These are phyloP conservation scores for Knufia fluminis DNA, from an alignment of 2,329 filamentous ascomycete species.

Conservation along the genomic window DNA sequence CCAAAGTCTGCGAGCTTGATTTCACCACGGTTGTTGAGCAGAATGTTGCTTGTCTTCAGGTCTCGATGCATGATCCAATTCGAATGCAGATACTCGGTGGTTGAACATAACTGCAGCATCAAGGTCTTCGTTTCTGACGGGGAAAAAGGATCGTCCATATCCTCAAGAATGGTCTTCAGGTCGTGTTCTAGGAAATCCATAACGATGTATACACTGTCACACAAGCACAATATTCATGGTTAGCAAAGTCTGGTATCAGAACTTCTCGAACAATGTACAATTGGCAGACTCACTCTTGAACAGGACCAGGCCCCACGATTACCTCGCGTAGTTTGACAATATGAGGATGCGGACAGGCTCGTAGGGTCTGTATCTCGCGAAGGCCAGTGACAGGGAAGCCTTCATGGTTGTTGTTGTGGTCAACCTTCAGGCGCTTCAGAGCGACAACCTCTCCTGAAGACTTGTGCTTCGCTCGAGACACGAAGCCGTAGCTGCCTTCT, in stretches of 20 bases:
- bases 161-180: conserved; percentile 81
- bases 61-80: conserved; percentile 91
- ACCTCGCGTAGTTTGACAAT: conserved; percentile 76
- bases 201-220: conserved; percentile 71
- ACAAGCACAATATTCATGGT: conserved; percentile 25
- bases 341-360: conserved; percentile 70
- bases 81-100: conserved; percentile 74
- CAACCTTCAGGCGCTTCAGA: conserved; percentile 87
- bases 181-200: conserved; percentile 98
- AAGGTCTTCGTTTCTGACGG: conserved; percentile 89
- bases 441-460: conserved; percentile 73
- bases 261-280: conserved; percentile 27
- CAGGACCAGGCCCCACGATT: conserved; percentile 57
- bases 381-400: conserved; percentile 87
- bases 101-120: conserved; percentile 69
- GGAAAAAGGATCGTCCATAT: conserved; percentile 89
- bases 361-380: conserved; percentile 85
- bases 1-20: conserved; percentile 97
- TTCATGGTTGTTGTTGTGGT: conserved; percentile 57
- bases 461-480: conserved; percentile 70
- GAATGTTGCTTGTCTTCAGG: conserved; percentile 85
- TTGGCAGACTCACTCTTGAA: conserved; percentile 44
- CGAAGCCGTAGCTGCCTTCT: conserved; percentile 92
- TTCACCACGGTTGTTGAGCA: conserved; percentile 88
- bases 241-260: conserved; percentile 29